Base-by-base conservation (phyloP, 164 flowering plant genomes). In the Stephania yunnanensis region DNA sequence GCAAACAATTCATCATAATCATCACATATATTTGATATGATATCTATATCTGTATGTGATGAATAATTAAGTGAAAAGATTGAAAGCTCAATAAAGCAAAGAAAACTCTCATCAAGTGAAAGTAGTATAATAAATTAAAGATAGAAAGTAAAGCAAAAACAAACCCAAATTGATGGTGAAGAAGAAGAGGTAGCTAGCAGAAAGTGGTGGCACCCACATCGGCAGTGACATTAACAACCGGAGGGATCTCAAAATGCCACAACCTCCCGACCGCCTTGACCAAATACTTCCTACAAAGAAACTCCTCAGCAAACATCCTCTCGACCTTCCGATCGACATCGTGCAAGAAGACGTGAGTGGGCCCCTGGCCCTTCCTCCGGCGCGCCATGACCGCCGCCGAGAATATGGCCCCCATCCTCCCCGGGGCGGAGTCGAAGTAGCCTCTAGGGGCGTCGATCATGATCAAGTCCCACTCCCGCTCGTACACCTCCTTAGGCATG, bases 371-470 rank as follows among this genome's bases (percentile, higher is more conserved):
- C 63, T 36, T 80, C 76, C 97, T 80, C 22, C 75, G 80, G 64
- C 89, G 78, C 8, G 97, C 94, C 94, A 93, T 89, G 74, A 90
- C 90, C 25, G 89, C 97, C 2, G 91, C 92, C 25, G 92, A 76
- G 76, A 73, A 94, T 1, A 93, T 90, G 42, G 93, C 91, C 5
- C 76, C 89, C 97, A 91, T 93, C 76, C 97, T 77, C 31, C 97
- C 97, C 7, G 97, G 97, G 20, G 92, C 91, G 65, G 82, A 88
- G 7, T 81, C 46, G 58, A 79, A 86, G 46, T 84, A 92, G 6
- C 97, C 98, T 19, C 84, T 80, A 12, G 98, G 98, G 30, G 91
- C 98, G 71, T 92, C 98, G 46, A 93, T 80, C 97, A 93, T 89
- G 48, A 92, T 92, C 78, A 91, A 15, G 78, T 94, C 98, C 97